Conservation (phyloP, 495 filamentous ascomycete genomes). For the Daldinia concentrica region DNA sequence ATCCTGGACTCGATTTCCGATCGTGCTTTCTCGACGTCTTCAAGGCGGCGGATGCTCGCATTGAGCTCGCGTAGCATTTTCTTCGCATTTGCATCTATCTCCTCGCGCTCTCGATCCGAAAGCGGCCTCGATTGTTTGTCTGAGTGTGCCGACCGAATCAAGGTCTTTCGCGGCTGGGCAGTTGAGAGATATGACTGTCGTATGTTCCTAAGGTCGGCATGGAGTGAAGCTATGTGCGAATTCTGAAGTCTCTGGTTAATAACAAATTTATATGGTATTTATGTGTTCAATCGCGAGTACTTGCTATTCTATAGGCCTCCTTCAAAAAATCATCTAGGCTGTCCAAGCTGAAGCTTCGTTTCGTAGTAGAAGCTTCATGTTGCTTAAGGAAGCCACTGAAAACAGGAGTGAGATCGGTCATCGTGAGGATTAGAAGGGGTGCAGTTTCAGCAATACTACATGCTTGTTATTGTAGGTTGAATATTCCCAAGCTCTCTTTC, state of each 20-base stretch:
- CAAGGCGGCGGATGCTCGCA: constrained; percentile 75
- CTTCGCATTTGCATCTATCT: constrained; percentile 86
- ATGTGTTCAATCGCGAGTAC: constrained; percentile 36
- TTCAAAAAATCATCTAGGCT: constrained; percentile 88
- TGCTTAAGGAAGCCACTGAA: constrained; percentile 74
- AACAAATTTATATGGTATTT: constrained; percentile 12
- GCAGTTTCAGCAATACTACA: constrained; percentile 2
- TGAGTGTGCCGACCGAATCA: constrained; percentile 48
- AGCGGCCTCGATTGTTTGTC: constrained; percentile 56
- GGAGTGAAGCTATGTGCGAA: constrained; percentile 80
- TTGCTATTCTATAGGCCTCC: constrained; percentile 93
- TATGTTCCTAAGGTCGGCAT: constrained; percentile 78
- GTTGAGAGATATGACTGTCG: constrained; percentile 92
- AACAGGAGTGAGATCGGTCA: constrained; percentile 76
- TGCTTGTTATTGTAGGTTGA: constrained; percentile 18
- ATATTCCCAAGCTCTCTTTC: not conserved
- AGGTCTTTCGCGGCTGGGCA: constrained; percentile 60
- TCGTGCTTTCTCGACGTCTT: constrained; percentile 82
- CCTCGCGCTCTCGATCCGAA: constrained; percentile 75
- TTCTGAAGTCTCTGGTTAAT: constrained; percentile 66
- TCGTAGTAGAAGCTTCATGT: constrained; percentile 60
- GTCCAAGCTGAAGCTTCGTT: constrained; percentile 55
- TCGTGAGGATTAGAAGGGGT: constrained; percentile 36
- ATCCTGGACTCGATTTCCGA: constrained; percentile 73
- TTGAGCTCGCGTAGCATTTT: constrained; percentile 83